phyloP scores from a whole-genome alignment of 1,139 yeast genomes.

The Yamadazyma dendronema region DNA sequence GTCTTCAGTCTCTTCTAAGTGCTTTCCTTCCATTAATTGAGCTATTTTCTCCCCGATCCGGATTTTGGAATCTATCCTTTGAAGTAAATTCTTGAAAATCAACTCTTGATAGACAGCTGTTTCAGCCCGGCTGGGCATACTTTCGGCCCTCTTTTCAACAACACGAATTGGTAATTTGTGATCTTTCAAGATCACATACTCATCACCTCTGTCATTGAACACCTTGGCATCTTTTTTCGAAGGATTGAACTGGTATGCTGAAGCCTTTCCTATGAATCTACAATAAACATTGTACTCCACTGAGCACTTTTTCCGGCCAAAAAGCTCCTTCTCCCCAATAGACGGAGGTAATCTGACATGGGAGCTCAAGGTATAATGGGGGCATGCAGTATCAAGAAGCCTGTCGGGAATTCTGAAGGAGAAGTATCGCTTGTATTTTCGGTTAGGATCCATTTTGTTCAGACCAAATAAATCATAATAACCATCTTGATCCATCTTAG shows the following conservation, averaged over 20 bases:
- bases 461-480: constrained; percentile 22
- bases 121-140: too few species aligned
- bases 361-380: constrained; percentile 26
- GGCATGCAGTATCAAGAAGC: constrained; percentile 39
- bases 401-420: constrained; percentile 42
- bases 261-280: constrained; percentile 41
- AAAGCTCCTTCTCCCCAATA: constrained; percentile 30
- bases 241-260: constrained; percentile 24
- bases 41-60: constrained; percentile 9
- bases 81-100: constrained; percentile 26
- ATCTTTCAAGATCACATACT: constrained; percentile 41
- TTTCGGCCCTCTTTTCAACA: too few species aligned
- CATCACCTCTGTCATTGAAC: constrained; percentile 40
- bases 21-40: constrained; percentile 1
- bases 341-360: constrained; percentile 43
- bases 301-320: constrained; percentile 26
- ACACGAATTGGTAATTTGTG: constrained; percentile 24
- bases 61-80: constrained; percentile 27
- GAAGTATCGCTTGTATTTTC: constrained; percentile 39
- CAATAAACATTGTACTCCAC: constrained; percentile 39
- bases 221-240: constrained; percentile 24
- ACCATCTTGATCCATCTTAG: constrained; percentile 24
- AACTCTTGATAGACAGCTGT: constrained; percentile 11
- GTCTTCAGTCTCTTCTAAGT: constrained; percentile 1
- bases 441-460: constrained; percentile 2